These are phyloP conservation scores for Seiridium cupressi DNA, from an alignment of 2,329 filamentous ascomycete genomes.

Conservation along the genomic window DNA sequence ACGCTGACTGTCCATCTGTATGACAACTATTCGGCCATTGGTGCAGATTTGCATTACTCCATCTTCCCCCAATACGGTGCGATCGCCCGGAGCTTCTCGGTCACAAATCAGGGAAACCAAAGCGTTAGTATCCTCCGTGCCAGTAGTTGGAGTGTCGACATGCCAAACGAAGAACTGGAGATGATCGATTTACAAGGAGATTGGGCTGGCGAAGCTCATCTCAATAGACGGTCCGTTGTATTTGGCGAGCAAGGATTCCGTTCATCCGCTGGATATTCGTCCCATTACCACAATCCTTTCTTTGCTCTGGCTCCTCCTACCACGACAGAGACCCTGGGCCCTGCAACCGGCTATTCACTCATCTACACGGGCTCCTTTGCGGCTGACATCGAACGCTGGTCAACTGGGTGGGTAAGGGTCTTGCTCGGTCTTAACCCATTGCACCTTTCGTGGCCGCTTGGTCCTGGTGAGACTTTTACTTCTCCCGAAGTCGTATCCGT, in stretches of 20 bases:
- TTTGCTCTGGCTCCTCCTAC: constrained; percentile 53
- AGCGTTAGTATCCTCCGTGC: constrained; percentile 54
- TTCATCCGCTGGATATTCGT: constrained; percentile 61
- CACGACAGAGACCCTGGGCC: constrained; percentile 59
- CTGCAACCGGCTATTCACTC: constrained; percentile 64
- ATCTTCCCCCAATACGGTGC: constrained; percentile 62
- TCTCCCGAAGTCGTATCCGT: constrained; percentile 63
- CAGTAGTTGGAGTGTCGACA: constrained; percentile 60
- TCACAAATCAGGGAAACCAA: constrained; percentile 56
- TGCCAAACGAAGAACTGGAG: constrained; percentile 58
- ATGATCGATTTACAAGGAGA: constrained; percentile 63
- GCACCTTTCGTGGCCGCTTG: constrained; percentile 58
- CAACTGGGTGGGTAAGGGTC: constrained; percentile 59
- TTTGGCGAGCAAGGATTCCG: constrained; percentile 49
- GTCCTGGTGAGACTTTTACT: constrained; percentile 53
- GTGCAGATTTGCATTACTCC: constrained; percentile 60
- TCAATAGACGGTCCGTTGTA: constrained; percentile 52
- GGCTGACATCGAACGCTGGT: constrained; percentile 60
- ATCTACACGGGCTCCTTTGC: constrained; percentile 64
- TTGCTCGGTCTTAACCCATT: constrained; percentile 59
- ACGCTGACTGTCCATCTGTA: constrained; percentile 57
- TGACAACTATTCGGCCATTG: constrained; percentile 57
- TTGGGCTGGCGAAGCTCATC: constrained; percentile 58
- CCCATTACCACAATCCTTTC: constrained; percentile 65
- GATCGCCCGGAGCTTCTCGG: constrained; percentile 57